These are phyloP conservation scores for Macrolepiota albuminosa DNA, from an alignment of 768 basidiomycete genomes.

Conservation along the genomic window DNA sequence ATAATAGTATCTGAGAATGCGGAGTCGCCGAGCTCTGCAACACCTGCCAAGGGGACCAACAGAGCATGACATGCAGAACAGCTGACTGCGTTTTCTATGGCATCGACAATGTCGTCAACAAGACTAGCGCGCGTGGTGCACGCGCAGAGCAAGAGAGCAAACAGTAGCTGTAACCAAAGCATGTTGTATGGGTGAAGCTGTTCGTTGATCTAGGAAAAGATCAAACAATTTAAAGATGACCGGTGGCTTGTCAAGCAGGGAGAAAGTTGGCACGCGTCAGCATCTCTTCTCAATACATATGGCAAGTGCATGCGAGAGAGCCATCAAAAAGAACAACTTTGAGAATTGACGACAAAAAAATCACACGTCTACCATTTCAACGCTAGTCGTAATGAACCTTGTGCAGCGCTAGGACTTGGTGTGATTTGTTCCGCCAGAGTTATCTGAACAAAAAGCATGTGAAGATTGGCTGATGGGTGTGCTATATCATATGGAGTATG, in stretches of 20 bases:
- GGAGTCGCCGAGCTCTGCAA: conserved; percentile 45
- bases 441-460: neutral
- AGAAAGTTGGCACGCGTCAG: neutral
- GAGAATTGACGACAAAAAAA: too few species aligned
- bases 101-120: conserved; percentile 36
- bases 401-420: neutral
- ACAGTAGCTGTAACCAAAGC: conserved; percentile 8
- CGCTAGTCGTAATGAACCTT: too few species aligned
- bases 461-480: neutral
- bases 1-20: conserved; percentile 39
- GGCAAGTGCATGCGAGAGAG: neutral
- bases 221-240: neutral
- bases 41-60: conserved; percentile 37
- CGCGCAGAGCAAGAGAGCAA: conserved; percentile 12
- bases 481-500: neutral
- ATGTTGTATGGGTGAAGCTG: neutral
- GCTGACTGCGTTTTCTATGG: conserved; percentile 39
- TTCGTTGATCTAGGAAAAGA: neutral
- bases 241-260: neutral
- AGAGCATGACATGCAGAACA: conserved; percentile 51
- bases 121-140: conserved; percentile 23
- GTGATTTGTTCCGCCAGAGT: neutral
- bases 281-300: neutral
- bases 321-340: too few species aligned
- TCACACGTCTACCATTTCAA: neutral